Base-by-base conservation (phyloP, 192 early-diverging fungal genomes). In the Backusella morwellensis region DNA sequence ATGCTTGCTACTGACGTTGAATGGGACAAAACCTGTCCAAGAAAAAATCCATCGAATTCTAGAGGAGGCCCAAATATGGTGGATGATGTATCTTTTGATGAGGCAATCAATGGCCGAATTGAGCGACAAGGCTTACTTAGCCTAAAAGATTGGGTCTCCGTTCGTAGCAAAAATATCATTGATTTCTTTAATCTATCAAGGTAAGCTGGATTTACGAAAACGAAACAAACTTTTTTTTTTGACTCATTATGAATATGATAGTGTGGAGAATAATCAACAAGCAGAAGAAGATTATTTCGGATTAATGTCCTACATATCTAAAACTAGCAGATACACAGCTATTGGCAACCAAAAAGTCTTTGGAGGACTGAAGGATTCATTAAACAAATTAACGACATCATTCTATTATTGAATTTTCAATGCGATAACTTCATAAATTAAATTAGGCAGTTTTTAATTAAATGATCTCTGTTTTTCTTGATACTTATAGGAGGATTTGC, bases 1-100 rank as follows among this genome's bases (percentile, higher is more conserved):
- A 73, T 73, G 71, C 42, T 73, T 35, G 40, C 26, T 19, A 7
- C n/a, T 7, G 71, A 73, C 19, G 71, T 56, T 35, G 71, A 42
- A 35, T 73, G 47, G 71, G 71, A 73, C 17, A 73, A 73, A 50
- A 35, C 23, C 19, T 34, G 14, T 23, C 72, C 44, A 35, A 12
- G 72, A 35, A 36, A 56, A 21, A 56, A 56, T 23, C 54, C 54
- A 23, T 56, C 54, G 3, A 56, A 56, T 4, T 26, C n/a, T 26
- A 59, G 11, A 21, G 23, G 23, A 2, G 54, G 54, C 3, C 54
- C 54, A 21, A 59, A 19, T 4, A 59, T 59, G 23, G 54, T 23
- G 3, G 8, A 9, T 9, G 54, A 59, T 26, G 11, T 59, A 26
- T 59, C 54, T 59, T 26, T 59, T 11, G 54, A 59, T 23, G 54